phyloP scores from a whole-genome alignment of 352 stramenopile genomes.

The Phytophthora pistaciae region DNA sequence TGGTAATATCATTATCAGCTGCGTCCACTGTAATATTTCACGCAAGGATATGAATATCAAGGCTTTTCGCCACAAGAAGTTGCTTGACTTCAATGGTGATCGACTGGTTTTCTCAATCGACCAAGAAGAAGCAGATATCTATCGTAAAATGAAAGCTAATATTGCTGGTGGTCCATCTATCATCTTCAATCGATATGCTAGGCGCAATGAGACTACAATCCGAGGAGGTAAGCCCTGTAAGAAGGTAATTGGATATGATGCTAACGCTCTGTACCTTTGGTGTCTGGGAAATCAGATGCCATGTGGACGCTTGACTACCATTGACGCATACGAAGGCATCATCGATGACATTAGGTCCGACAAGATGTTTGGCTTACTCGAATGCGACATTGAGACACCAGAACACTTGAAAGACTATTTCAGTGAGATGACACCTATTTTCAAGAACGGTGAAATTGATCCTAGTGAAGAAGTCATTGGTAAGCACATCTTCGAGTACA shows the following conservation, averaged over 20 bases:
- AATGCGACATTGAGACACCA: slow-evolving; percentile 49
- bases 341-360: slow-evolving; percentile 40
- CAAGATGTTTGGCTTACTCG: slow-evolving; percentile 48
- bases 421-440: slow-evolving; percentile 47
- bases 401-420: slow-evolving; percentile 44
- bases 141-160: slow-evolving; percentile 4
- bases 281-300: not conserved
- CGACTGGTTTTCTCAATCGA: not conserved
- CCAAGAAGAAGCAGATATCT: slow-evolving; percentile 2
- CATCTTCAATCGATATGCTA: slow-evolving; percentile 7
- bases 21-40: slow-evolving; percentile 18
- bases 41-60: slow-evolving; percentile 14
- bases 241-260: slow-evolving; percentile 41
- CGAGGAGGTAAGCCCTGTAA: slow-evolving; percentile 26
- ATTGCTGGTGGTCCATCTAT: slow-evolving; percentile 4
- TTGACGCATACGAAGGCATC: slow-evolving; percentile 24
- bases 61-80: not conserved
- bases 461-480: slow-evolving; percentile 30
- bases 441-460: slow-evolving; percentile 47
- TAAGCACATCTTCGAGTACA: slow-evolving; percentile 42
- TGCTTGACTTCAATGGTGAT: slow-evolving; percentile 21
- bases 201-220: slow-evolving; percentile 26
- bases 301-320: not conserved
- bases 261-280: slow-evolving; percentile 46
- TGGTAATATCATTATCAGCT: slow-evolving; percentile 24